Evolutionary conservation across 23 red algal genomes (phyloP).

Genomic region (Chondrus crispus): DNA sequence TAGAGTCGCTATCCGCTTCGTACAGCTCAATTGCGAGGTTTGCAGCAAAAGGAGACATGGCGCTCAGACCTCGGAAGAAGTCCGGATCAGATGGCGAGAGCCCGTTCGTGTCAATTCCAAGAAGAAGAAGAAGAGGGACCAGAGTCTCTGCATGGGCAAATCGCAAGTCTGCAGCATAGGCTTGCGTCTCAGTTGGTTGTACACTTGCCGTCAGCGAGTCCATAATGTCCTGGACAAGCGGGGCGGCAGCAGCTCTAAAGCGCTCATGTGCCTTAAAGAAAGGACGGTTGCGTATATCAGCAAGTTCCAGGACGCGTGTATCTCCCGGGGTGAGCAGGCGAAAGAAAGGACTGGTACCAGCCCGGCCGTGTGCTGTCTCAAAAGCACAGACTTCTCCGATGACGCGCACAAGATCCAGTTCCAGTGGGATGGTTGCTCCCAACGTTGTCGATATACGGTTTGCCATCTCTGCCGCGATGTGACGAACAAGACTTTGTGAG

Average conservation of each 20-base stretch:
- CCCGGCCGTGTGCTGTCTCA: slow-evolving; percentile 26
- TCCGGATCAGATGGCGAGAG: neutral
- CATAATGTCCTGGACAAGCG: slow-evolving; percentile 46
- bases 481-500: slow-evolving; percentile 16
- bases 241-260: slow-evolving; percentile 39
- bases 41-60: slow-evolving; percentile 63
- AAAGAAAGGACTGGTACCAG: slow-evolving; percentile 12
- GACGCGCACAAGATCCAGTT: slow-evolving; percentile 25
- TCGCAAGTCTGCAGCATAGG: slow-evolving; percentile 52
- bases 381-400: slow-evolving; percentile 65
- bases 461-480: neutral
- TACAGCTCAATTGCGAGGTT: slow-evolving; percentile 66
- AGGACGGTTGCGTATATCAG: slow-evolving; percentile 49
- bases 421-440: slow-evolving; percentile 17
- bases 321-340: slow-evolving; percentile 25
- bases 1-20: neutral
- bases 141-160: slow-evolving; percentile 77
- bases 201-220: slow-evolving; percentile 36
- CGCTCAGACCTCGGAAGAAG: slow-evolving; percentile 24
- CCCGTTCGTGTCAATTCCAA: slow-evolving; percentile 57
- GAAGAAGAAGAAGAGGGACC: slow-evolving; percentile 57
- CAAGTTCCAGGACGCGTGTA: slow-evolving; percentile 23
- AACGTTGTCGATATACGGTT: neutral
- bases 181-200: neutral
- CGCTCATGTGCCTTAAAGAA: slow-evolving; percentile 61